Base-by-base conservation (phyloP, 768 basidiomycete species). In the Trametes cubensis region DNA sequence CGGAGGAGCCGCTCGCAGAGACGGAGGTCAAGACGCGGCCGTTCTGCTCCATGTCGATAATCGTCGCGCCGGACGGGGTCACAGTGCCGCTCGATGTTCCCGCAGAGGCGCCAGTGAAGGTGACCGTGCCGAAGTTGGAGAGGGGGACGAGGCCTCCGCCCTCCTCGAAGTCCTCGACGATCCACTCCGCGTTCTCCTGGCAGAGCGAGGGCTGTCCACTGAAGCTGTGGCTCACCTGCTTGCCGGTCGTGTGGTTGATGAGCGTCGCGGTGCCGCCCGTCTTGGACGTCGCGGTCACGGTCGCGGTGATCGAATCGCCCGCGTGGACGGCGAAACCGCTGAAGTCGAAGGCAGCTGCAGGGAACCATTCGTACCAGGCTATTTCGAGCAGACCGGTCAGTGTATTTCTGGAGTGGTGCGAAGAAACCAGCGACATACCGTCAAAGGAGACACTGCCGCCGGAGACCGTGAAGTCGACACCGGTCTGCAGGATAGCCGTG, bases 141-240 rank as follows among this genome's bases (percentile, higher is more conserved):
- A 78, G 73, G 25, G 74, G 73, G n/a, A 78, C 77, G 60, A 70
- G 71, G 30, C 60, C 59, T 55, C 48, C 34, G 60, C 63, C 60
- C 58, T 62, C 57, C 63, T 66, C 59, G 66, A 62, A 71, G 67
- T 76, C 75, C 67, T 76, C 75, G 25, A 76, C 74, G 58, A 77
- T 76, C 76, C 76, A 77, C 67, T 77, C 74, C 8, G 74, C 75
- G 66, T 76, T 73, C 70, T 72, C 58, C 66, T 73, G 67, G 68
- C 74, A 75, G 49, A 75, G 71, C 26, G 71, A 58, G 50, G 62
- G 55, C 25, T 69, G 59, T 34, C 74, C 74, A 14, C 69, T 70
- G 68, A 76, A 67, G 18, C 68, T 39, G 66, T 73, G 68, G 44
- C 72, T 65, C 28, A 76, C 71, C 30, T 67, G 61, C 69, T 67